Evolutionary conservation across 768 basidiomycete species (phyloP).

Genomic region (Pleurotus pulmonarius): DNA sequence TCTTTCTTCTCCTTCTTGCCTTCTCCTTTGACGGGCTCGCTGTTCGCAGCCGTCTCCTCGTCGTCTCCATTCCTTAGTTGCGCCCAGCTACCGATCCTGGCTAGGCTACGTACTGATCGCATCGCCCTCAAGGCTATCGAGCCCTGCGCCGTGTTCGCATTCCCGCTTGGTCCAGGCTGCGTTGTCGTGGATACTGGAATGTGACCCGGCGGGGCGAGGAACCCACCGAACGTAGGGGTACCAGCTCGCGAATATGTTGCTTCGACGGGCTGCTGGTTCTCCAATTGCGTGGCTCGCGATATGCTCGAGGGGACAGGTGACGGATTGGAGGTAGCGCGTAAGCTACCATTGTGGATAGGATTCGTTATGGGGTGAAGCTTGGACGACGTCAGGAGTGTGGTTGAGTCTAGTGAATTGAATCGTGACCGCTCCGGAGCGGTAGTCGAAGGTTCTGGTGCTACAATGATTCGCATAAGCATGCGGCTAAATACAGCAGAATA

Average conservation of each 20-base stretch:
- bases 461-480: neutral
- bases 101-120: slow-evolving; percentile 68
- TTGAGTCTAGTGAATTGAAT: slow-evolving; percentile 2
- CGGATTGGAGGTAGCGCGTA: slow-evolving; percentile 34
- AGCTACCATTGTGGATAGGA: slow-evolving; percentile 26
- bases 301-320: slow-evolving; percentile 15
- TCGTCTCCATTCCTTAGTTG: slow-evolving; percentile 43
- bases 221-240: slow-evolving; percentile 31
- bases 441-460: slow-evolving; percentile 3
- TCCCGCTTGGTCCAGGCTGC: slow-evolving; percentile 7
- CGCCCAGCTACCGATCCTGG: slow-evolving; percentile 71
- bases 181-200: slow-evolving; percentile 4
- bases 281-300: slow-evolving; percentile 10
- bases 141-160: slow-evolving; percentile 29
- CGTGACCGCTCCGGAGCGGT: slow-evolving; percentile 4
- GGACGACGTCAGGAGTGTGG: slow-evolving; percentile 1
- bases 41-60: slow-evolving; percentile 11
- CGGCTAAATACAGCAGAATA: neutral
- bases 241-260: slow-evolving; percentile 29
- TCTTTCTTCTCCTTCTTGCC: slow-evolving; percentile 20
- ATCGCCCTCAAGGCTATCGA: slow-evolving; percentile 80
- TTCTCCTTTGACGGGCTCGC: slow-evolving; percentile 10
- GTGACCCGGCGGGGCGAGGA: slow-evolving; percentile 28
- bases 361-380: slow-evolving; percentile 7
- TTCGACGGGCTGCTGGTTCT: slow-evolving; percentile 14